Conservation (phyloP, 441 rosid genomes). For the Raphanus hybrid region DNA sequence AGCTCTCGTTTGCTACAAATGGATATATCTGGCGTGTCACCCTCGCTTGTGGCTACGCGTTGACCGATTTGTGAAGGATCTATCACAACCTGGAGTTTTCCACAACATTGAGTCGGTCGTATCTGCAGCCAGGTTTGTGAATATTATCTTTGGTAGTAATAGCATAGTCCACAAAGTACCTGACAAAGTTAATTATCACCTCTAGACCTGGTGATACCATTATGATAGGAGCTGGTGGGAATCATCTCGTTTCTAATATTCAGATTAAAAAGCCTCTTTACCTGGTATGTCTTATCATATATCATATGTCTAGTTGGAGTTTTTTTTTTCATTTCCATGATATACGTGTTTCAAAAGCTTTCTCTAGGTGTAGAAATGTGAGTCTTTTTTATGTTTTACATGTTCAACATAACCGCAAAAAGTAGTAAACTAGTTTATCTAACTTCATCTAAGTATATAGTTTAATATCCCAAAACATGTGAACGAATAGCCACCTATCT, state of each 20-base stretch:
- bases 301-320: background rate
- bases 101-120: constrained; percentile 79
- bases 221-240: constrained; percentile 85
- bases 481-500: constrained; percentile 19
- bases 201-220: constrained; percentile 94
- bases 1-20: constrained; percentile 99
- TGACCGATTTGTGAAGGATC: constrained; percentile 64
- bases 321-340: background rate
- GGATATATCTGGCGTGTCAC: constrained; percentile 91
- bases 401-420: background rate
- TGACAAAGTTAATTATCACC: constrained; percentile 36
- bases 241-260: constrained; percentile 78
- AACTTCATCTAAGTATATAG: background rate
- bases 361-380: constrained; percentile 8
- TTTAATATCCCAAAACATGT: background rate
- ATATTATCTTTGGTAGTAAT: background rate
- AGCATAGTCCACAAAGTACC: background rate
- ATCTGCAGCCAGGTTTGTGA: constrained; percentile 86
- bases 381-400: background rate
- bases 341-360: background rate
- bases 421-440: background rate
- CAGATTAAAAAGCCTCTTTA: constrained; percentile 90
- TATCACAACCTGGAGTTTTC: constrained; percentile 72
- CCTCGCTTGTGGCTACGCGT: constrained; percentile 97
- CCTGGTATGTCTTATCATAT: constrained; percentile 61